Evolutionary conservation across 495 filamentous ascomycete species (phyloP).

Genomic region (Penicillium macrosclerotiorum): DNA sequence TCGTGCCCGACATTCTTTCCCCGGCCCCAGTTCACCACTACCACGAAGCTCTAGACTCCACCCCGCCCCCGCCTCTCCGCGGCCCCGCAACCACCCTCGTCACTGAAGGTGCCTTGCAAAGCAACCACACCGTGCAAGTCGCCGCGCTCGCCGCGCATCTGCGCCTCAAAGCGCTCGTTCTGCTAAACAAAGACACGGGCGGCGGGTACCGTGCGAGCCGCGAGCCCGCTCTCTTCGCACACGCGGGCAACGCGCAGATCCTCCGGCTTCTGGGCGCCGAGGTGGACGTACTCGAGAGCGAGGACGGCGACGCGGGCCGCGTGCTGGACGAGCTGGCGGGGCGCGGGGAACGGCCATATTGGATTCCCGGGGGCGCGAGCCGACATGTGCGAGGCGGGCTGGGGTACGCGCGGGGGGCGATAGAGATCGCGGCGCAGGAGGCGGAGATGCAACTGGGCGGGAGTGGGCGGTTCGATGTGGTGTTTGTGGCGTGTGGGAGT

Average conservation of each 20-base stretch:
- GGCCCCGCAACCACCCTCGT: constrained; percentile 31
- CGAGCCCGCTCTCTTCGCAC: constrained; percentile 18
- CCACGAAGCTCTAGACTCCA: constrained; percentile 27
- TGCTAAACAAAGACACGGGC: constrained; percentile 32
- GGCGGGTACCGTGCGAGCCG: constrained; percentile 18
- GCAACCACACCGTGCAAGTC: constrained; percentile 44
- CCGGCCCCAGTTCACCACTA: constrained; percentile 11
- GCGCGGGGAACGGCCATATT: constrained; percentile 25
- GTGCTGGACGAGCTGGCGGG: constrained; percentile 20
- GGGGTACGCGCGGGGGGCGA: constrained; percentile 38
- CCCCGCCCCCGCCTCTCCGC: not conserved
- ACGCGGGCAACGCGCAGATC: constrained; percentile 32
- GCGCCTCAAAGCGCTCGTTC: constrained; percentile 24
- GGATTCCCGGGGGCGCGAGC: constrained; percentile 43
- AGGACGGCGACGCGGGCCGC: constrained; percentile 15
- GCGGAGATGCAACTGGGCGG: constrained; percentile 14
- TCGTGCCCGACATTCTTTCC: constrained; percentile 36
- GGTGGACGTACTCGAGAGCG: constrained; percentile 20
- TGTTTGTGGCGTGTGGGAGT: constrained; percentile 42
- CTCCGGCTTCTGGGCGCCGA: constrained; percentile 36
- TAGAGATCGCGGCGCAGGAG: constrained; percentile 40
- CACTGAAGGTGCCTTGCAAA: constrained; percentile 43
- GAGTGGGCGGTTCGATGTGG: constrained; percentile 29
- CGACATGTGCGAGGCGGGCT: constrained; percentile 38
- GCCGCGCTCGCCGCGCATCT: constrained; percentile 30